Percentiles rank a stretch among this genome's conserved stretches.
Conservation (phyloP, 257 asterid species). For the Knoxia roxburghii region DNA sequence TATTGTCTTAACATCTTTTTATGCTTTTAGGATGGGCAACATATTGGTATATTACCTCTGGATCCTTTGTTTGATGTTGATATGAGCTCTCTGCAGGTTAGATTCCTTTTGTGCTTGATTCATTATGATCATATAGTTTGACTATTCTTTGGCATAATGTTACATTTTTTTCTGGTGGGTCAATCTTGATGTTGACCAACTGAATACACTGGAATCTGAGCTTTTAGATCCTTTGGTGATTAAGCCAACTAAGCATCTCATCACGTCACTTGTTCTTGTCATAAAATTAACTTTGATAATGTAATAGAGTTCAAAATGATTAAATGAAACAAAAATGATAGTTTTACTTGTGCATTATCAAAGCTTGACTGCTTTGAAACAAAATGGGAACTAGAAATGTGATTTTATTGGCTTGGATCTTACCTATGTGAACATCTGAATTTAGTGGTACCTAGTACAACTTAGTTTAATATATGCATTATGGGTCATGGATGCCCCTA, state of each 20-base stretch:
- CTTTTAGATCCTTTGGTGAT: not conserved
- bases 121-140: not conserved
- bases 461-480: not conserved
- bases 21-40: conserved; percentile 48
- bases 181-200: not conserved
- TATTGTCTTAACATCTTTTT: conserved; percentile 15
- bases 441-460: not conserved
- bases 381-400: not conserved
- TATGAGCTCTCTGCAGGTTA: conserved; percentile 72
- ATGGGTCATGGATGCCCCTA: not conserved
- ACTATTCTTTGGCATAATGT: not conserved
- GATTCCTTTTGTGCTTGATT: conserved; percentile 22
- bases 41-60: conserved; percentile 47
- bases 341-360: not conserved
- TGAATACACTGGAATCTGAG: not conserved
- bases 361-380: not conserved
- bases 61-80: conserved; percentile 62
- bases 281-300: not conserved
- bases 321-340: not conserved
- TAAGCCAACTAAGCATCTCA: not conserved
- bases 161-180: not conserved
- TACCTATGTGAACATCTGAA: not conserved
- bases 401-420: not conserved
- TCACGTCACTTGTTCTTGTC: not conserved
- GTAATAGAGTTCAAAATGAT: not conserved